Percentiles rank a stretch among this genome's conserved stretches.
phyloP scores from a whole-genome alignment of 139 green algal species.

The Coccomyxa sp. region DNA sequence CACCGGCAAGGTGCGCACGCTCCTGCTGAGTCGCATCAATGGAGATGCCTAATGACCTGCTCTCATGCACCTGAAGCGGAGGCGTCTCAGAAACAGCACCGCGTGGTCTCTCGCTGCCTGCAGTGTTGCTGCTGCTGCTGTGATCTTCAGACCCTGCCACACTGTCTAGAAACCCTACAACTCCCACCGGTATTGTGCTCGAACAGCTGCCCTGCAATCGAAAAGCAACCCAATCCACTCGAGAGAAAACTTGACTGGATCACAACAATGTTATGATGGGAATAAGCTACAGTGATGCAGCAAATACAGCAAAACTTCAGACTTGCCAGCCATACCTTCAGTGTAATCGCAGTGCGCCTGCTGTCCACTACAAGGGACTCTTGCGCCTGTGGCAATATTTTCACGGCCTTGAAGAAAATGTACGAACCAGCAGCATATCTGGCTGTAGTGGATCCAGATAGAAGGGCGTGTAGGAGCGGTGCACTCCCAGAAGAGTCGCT shows the following conservation, averaged over 20 bases:
- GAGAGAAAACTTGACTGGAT: too few relatives aligned
- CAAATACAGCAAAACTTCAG: background rate
- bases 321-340: constrained; percentile 7
- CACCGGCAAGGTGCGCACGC: constrained; percentile 7
- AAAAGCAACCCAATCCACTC: too few relatives aligned
- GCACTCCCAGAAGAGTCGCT: background rate
- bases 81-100: too few relatives aligned
- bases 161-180: background rate
- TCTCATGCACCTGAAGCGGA: too few relatives aligned
- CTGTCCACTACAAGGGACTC: background rate
- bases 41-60: constrained; percentile 15
- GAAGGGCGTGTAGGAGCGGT: background rate
- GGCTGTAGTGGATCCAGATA: too few relatives aligned
- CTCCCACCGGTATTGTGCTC: background rate
- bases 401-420: background rate
- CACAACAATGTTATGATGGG: too few relatives aligned
- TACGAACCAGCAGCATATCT: background rate
- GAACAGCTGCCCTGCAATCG: background rate
- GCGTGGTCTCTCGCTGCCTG: background rate
- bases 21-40: constrained; percentile 24
- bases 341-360: constrained; percentile 8
- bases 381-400: background rate
- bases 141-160: too few relatives aligned
- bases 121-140: background rate
- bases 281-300: background rate